A percentile compares a stretch with the other conserved stretches of the same genome.
phyloP scores from a whole-genome alignment of 176 grass and related monocot genomes.

The Metroxylon sagu region DNA sequence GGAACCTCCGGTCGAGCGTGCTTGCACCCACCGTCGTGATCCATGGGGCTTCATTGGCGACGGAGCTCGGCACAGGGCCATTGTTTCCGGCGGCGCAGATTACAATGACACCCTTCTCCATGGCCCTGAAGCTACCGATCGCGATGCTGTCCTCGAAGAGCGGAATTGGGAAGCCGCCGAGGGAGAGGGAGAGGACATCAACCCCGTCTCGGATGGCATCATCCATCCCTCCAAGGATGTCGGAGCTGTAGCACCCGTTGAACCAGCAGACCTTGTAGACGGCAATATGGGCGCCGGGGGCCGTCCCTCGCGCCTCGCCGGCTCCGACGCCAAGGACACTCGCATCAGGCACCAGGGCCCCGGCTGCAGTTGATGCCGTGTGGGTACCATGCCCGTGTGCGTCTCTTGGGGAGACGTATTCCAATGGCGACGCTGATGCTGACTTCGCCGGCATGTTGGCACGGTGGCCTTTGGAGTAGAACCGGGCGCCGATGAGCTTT shows the following conservation, averaged over 20 bases:
- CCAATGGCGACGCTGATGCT: conserved; percentile 18
- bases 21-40: conserved; percentile 63
- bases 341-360: conserved; percentile 30
- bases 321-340: conserved; percentile 42
- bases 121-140: conserved; percentile 79
- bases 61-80: conserved; percentile 46
- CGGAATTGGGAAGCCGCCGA: conserved; percentile 78
- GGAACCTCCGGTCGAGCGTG: conserved; percentile 61
- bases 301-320: conserved; percentile 52
- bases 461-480: conserved; percentile 83
- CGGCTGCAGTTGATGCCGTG: conserved; percentile 57
- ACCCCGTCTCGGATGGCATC: conserved; percentile 74
- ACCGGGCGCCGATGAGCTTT: conserved; percentile 86
- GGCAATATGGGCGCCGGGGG: conserved; percentile 53
- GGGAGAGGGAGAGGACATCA: conserved; percentile 67
- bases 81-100: conserved; percentile 74
- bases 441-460: conserved; percentile 59
- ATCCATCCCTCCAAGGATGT: conserved; percentile 89
- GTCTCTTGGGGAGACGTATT: conserved; percentile 81
- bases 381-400: conserved; percentile 84
- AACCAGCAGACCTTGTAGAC: conserved; percentile 96
- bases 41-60: conserved; percentile 81
- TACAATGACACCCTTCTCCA: conserved; percentile 47
- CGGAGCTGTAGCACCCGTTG: conserved; percentile 86
- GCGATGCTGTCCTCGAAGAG: conserved; percentile 91